Percentiles rank a stretch among this genome's conserved stretches.
Evolutionary conservation across 148 eudicot genomes (phyloP).

Genomic region (Rhododendron ovatum): DNA sequence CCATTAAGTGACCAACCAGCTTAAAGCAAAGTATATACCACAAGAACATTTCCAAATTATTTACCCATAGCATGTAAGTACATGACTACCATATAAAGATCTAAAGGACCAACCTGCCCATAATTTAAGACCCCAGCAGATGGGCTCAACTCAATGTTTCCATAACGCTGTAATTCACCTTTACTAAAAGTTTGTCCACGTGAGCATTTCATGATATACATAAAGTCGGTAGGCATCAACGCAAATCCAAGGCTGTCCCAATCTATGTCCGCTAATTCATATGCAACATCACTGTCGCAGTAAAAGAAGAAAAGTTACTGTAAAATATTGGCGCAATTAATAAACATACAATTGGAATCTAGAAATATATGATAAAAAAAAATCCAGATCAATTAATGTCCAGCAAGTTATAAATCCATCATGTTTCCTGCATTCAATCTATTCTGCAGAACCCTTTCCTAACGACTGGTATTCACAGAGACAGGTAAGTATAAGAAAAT

Average conservation of each 20-base stretch:
- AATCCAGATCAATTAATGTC: neutral
- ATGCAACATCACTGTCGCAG: conserved; percentile 28
- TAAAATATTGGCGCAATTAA: neutral
- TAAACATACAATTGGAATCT: neutral
- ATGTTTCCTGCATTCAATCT: neutral
- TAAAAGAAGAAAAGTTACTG: conserved; percentile 10
- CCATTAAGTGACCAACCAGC: too few relatives aligned
- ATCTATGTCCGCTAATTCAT: conserved; percentile 62
- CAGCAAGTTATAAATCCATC: neutral
- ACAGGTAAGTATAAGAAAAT: too few relatives aligned
- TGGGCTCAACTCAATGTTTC: conserved; percentile 93
- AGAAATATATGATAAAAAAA: neutral
- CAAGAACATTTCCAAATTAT: neutral
- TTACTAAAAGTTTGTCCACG: conserved; percentile 58
- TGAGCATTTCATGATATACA: conserved; percentile 79
- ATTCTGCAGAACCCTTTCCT: neutral
- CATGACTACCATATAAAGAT: neutral
- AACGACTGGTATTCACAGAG: neutral
- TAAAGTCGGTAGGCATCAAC: conserved; percentile 71
- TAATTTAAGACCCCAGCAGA: conserved; percentile 91
- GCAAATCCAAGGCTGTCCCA: conserved; percentile 98
- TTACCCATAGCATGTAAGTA: neutral
- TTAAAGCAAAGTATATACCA: neutral
- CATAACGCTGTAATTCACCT: conserved; percentile 74
- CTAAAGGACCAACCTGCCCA: conserved; percentile 65